Percentiles rank a stretch among this genome's conserved stretches.
Conservation (phyloP, 176 grass and related monocot species). For the Coix lacrymajobi region DNA sequence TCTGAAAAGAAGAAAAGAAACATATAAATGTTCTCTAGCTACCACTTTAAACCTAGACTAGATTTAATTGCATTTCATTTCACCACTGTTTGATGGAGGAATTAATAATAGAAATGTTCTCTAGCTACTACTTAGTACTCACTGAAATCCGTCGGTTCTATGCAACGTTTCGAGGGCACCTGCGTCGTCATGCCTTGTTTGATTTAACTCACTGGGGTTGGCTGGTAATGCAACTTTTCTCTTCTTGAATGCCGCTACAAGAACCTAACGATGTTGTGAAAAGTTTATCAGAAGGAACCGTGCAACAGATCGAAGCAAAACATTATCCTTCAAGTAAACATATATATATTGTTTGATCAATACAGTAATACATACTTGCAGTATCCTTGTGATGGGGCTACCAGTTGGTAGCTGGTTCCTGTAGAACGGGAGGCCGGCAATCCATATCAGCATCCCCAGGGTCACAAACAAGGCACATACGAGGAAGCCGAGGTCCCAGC, state of each 20-base stretch:
- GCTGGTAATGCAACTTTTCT: slow-evolving; percentile 43
- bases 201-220: slow-evolving; percentile 22
- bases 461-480: slow-evolving; percentile 37
- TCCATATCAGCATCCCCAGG: slow-evolving; percentile 36
- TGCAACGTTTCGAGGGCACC: slow-evolving; percentile 30
- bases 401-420: slow-evolving; percentile 52
- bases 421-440: slow-evolving; percentile 51
- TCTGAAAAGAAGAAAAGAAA: slow-evolving; percentile 7
- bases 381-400: slow-evolving; percentile 64
- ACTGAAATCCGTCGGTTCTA: slow-evolving; percentile 52
- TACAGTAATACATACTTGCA: slow-evolving; percentile 39
- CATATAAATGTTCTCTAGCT: too few species aligned
- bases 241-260: slow-evolving; percentile 55
- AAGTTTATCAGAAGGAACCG: background rate
- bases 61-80: background rate
- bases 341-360: background rate
- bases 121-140: slow-evolving; percentile 9
- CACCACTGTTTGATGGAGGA: background rate
- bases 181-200: background rate
- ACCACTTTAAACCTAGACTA: background rate
- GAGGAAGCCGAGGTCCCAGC: slow-evolving; percentile 61
- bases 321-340: background rate
- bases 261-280: slow-evolving; percentile 28
- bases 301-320: background rate
- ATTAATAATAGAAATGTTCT: background rate